These are phyloP conservation scores for Solanum lycopersicoides DNA, from an alignment of 257 asterid species.

Conservation along the genomic window DNA sequence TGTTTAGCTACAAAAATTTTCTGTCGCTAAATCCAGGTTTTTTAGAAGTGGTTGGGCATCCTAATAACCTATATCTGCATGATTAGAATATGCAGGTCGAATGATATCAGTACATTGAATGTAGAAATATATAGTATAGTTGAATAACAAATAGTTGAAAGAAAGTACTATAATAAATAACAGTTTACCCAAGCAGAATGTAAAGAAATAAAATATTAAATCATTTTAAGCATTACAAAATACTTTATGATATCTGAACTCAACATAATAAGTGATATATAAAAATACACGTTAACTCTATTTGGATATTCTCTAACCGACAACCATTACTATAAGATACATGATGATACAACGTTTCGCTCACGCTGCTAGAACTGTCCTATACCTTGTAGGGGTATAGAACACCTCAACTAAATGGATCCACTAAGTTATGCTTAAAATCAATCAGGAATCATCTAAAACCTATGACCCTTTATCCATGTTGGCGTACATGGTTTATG, in stretches of 20 bases:
- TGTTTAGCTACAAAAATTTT: too few relatives aligned
- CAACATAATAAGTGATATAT: neutral
- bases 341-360: neutral
- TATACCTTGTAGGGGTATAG: neutral
- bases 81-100: too few relatives aligned
- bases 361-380: neutral
- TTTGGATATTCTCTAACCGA: neutral
- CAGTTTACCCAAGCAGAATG: neutral
- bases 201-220: too few relatives aligned
- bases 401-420: neutral
- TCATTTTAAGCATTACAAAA: neutral
- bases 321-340: neutral
- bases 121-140: neutral
- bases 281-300: neutral
- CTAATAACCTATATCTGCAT: neutral
- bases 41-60: neutral
- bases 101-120: neutral
- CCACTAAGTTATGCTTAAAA: neutral
- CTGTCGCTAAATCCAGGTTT: too few relatives aligned
- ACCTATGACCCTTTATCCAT: neutral
- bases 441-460: neutral
- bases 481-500: neutral
- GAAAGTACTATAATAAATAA: neutral
- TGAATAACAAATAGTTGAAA: too few relatives aligned
- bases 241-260: neutral